These are phyloP conservation scores for Melanopsichium pennsylvanicum DNA, from an alignment of 1,284 basidiomycete genomes.

Conservation along the genomic window DNA sequence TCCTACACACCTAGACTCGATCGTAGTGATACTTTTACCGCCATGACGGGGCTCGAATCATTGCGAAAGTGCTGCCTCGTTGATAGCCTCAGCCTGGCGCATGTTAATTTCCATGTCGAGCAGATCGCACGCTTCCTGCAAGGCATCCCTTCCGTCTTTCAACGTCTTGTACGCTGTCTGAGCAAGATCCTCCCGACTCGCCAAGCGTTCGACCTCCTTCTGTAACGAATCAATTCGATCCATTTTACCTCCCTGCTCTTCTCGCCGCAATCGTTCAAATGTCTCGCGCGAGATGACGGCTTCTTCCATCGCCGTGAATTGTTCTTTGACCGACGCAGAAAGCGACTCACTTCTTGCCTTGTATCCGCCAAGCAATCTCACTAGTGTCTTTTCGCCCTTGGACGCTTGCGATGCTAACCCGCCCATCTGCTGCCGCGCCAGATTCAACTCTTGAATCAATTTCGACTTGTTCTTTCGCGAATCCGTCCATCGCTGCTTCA, in stretches of 20 bases:
- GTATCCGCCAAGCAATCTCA: slow-evolving; percentile 88
- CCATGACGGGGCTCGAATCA: neutral
- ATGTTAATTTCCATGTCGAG: slow-evolving; percentile 61
- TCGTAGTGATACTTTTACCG: neutral
- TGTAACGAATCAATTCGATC: slow-evolving; percentile 53
- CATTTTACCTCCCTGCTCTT: slow-evolving; percentile 49
- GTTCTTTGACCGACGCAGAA: slow-evolving; percentile 67
- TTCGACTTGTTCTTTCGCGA: slow-evolving; percentile 67
- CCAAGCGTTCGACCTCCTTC: slow-evolving; percentile 52
- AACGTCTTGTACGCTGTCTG: slow-evolving; percentile 50
- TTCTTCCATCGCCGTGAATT: slow-evolving; percentile 39
- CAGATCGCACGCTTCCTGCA: slow-evolving; percentile 52
- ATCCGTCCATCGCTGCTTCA: slow-evolving; percentile 71
- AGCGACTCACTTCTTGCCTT: slow-evolving; percentile 78
- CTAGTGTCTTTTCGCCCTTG: slow-evolving; percentile 92
- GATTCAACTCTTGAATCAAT: slow-evolving; percentile 75
- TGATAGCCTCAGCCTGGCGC: slow-evolving; percentile 56
- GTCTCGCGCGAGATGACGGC: slow-evolving; percentile 40
- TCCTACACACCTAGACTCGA: no score
- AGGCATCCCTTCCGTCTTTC: slow-evolving; percentile 33
- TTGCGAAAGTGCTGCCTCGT: slow-evolving; percentile 24
- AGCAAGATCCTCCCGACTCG: slow-evolving; percentile 46
- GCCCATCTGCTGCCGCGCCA: slow-evolving; percentile 78
- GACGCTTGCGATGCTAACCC: slow-evolving; percentile 80
- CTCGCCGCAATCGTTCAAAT: slow-evolving; percentile 49